Base-by-base conservation (phyloP, 305 asterid species). In the Fraxinus greggii region DNA sequence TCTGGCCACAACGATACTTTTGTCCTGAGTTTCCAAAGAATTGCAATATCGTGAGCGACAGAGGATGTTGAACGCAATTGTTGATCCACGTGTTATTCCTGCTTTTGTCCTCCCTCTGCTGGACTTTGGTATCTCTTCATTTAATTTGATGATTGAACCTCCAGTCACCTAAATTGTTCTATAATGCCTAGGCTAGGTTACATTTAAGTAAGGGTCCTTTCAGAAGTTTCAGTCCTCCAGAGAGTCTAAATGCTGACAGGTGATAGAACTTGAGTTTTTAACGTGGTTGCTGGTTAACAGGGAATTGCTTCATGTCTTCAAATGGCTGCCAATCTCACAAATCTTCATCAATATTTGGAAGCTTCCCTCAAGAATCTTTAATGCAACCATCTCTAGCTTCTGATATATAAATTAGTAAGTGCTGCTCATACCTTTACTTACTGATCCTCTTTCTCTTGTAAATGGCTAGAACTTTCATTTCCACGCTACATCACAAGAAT, bases 261-360 rank as follows among this genome's bases (percentile, higher is more conserved):
- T 91, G 87, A 89, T 84, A 81, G 91, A 87, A 85, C 78, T 79
- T 85, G 95, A 81, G 86, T 83, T 45, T 92, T 90, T 51, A 87
- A 89, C 77, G 19, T 91, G 80, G 86, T 82, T 17, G 10, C 24
- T 19, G 65, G 65, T n/a, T n/a, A 78, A 90, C 33, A 89, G 88
- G 40, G 92, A 91, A 82, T 79, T 91, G 75, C 54, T 83, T 3
- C 90, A 89, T 65, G 89, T 48, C 38, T 91, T 81, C 91, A 86
- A 70, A 91, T 92, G 94, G 90, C 88, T 0, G 91, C 97, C 59
- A 84, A 83, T 45, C 84, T 83, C 79, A 91, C 88, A n/a, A 74
- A 76, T 85, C 80, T 85, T 63, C 93, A 92, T 54, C 15, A 86
- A 5, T 95, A 92, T 83, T 83, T 92, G 89, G 90, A 81, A 79